Conservation (phyloP, 192 early-diverging fungal species). For the Coemansia sp. region DNA sequence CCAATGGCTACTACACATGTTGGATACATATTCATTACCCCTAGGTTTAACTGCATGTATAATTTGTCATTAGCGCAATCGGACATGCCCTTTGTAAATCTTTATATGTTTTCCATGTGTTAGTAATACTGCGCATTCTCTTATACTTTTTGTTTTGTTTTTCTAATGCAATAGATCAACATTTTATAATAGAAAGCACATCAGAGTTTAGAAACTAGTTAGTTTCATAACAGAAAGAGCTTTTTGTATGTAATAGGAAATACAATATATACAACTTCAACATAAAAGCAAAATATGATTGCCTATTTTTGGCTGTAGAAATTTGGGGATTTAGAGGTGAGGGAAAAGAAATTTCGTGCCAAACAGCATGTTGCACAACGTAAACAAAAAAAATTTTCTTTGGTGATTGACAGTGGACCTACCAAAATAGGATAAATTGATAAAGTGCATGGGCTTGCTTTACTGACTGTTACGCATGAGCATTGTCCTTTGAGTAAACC, state of each 20-base stretch:
- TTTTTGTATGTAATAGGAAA: neutral
- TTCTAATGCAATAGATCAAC: neutral
- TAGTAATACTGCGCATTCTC: neutral
- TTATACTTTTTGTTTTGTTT: neutral
- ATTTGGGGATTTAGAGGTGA: neutral
- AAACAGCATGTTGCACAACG: neutral
- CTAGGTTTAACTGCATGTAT: neutral
- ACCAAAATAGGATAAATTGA: conserved; percentile 1
- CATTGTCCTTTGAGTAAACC: neutral
- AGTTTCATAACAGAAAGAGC: neutral
- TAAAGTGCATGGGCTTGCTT: neutral
- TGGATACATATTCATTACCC: neutral
- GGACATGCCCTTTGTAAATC: neutral
- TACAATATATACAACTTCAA: neutral
- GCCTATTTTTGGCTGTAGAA: neutral
- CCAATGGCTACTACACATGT: neutral
- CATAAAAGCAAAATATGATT: neutral
- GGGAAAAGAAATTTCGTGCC: no score
- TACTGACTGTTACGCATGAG: neutral
- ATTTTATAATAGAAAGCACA: neutral
- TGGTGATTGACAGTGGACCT: neutral
- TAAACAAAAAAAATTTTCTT: neutral
- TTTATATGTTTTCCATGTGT: neutral
- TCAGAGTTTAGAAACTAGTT: neutral
- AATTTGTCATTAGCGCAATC: neutral